Evolutionary conservation across 805 yeast species (phyloP), one percentile per base, ranked within the genome.

Genomic region (Myxozyma kluyveri): DNA sequence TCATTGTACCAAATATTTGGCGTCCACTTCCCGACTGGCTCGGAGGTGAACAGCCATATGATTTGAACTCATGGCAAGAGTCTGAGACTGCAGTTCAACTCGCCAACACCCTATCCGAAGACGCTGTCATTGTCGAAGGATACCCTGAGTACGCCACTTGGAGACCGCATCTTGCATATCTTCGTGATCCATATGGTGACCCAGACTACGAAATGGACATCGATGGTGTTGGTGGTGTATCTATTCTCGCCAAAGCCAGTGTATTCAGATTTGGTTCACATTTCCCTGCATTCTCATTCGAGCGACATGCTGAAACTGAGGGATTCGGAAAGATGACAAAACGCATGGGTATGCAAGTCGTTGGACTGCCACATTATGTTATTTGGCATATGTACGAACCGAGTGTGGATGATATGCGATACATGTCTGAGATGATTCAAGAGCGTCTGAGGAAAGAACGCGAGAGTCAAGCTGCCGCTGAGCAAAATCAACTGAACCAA

Each of bases 321-420:
- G 98, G 96, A 0, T 91, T 93, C 68, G 99, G 65, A 18, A 62
- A 62, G 87, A 76, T 91, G 75, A 81, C 88, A 61, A 83, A 87
- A 61, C 75, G 84, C 57, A 88, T 91, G 96, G 90, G 91, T 3
- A 87, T 79, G 67, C 75, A 83, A 22, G 97, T 91, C 22, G 77
- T 84, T 55, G 98, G 98, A 0, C 75, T 91, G 62, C 95, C 96
- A 10, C 96, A 91, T 71, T 91, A 91, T 67, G 95, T 88, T 31
- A 85, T 91, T 49, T 91, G 98, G 98, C 96, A 89, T 69, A 84
- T 88, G 59, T 91, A 91, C 70, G 98, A 91, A 73, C 98, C 98
- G 23, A 85, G 95, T 18, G 81, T 84, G 23, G 97, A 90, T 68
- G 98, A 91, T 73, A 75, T 90, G 68, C 79, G 80, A 67, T 86